Percentiles rank a stretch among this genome's conserved stretches.
These are phyloP conservation scores for Hypoxylon sp. DNA, from an alignment of 2,329 filamentous ascomycete species.

Conservation along the genomic window DNA sequence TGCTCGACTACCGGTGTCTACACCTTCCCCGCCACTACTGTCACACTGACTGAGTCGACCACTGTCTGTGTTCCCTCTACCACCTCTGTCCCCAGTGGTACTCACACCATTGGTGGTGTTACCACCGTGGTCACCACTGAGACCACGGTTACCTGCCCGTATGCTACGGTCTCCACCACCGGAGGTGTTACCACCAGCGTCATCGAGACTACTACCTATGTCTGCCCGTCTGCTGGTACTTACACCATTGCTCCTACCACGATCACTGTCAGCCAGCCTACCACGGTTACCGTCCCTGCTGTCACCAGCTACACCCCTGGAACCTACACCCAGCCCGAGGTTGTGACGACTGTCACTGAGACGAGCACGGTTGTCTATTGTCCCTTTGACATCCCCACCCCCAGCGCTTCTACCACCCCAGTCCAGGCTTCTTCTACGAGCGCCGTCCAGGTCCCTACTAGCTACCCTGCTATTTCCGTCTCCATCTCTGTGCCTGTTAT, in stretches of 20 bases:
- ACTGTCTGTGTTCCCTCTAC: constrained; percentile 75
- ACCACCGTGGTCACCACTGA: constrained; percentile 76
- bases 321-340: constrained; percentile 78
- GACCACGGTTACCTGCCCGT: constrained; percentile 78
- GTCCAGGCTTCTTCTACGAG: constrained; percentile 44
- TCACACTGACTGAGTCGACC: constrained; percentile 75
- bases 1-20: constrained; percentile 78
- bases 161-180: constrained; percentile 73
- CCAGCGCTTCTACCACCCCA: constrained; percentile 48
- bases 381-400: constrained; percentile 66
- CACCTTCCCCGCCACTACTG: constrained; percentile 79
- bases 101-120: constrained; percentile 78
- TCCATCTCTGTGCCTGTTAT: constrained; percentile 42
- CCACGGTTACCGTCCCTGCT: constrained; percentile 73
- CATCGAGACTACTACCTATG: constrained; percentile 77
- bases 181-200: constrained; percentile 73
- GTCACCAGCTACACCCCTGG: constrained; percentile 75
- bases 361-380: constrained; percentile 78
- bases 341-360: constrained; percentile 76
- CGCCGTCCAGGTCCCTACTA: constrained; percentile 45
- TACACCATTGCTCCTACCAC: constrained; percentile 81
- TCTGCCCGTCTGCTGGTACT: constrained; percentile 79
- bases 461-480: constrained; percentile 33
- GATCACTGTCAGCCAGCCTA: constrained; percentile 68
- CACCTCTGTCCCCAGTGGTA: constrained; percentile 72